These are phyloP conservation scores for Byssochlamys sp. DNA, from an alignment of 2,329 filamentous ascomycete species.

Conservation along the genomic window DNA sequence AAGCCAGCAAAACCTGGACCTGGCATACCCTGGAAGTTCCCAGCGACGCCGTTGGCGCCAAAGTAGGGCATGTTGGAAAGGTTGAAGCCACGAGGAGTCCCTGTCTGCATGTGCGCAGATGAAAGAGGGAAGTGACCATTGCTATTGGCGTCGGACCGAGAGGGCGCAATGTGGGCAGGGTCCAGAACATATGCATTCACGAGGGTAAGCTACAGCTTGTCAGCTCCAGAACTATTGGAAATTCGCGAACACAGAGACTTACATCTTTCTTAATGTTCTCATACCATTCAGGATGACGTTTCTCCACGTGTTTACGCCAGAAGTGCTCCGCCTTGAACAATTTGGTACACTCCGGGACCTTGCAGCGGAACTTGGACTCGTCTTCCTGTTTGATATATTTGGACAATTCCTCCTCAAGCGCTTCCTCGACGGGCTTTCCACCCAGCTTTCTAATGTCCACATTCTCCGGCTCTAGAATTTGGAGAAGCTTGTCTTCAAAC, in stretches of 20 bases:
- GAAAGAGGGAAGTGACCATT: constrained; percentile 87
- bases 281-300: constrained; percentile 83
- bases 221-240: constrained; percentile 17
- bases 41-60: constrained; percentile 30
- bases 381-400: constrained; percentile 96
- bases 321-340: constrained; percentile 95
- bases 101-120: constrained; percentile 64
- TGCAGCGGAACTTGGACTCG: constrained; percentile 92
- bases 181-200: constrained; percentile 93
- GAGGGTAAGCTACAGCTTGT: constrained; percentile 59
- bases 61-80: constrained; percentile 60
- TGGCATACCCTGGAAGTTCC: constrained; percentile 23
- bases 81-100: constrained; percentile 87
- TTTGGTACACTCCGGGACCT: constrained; percentile 90
- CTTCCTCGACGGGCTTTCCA: constrained; percentile 76
- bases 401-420: constrained; percentile 70
- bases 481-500: constrained; percentile 90
- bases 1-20: constrained; percentile 22
- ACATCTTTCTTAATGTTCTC: constrained; percentile 74
- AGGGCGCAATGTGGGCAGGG: constrained; percentile 86
- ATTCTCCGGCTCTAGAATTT: constrained; percentile 81
- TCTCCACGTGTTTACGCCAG: constrained; percentile 96
- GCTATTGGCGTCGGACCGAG: constrained; percentile 83
- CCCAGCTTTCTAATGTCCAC: constrained; percentile 84
- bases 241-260: constrained; percentile 29